phyloP scores from a whole-genome alignment of 1,139 yeast species.

The Meyerozyma sp. region DNA sequence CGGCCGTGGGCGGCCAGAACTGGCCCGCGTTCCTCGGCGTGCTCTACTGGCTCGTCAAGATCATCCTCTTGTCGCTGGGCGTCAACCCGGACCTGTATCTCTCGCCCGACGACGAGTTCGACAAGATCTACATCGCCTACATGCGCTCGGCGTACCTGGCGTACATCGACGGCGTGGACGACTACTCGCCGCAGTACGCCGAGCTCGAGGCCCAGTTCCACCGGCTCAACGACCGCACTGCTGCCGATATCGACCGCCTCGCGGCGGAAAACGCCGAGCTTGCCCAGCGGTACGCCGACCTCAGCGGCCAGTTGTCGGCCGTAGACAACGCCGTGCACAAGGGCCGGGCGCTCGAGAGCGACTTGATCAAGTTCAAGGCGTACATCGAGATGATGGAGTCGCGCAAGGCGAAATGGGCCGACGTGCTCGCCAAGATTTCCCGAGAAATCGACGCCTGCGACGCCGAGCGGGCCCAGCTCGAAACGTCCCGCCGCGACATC shows the following conservation, averaged over 20 bases:
- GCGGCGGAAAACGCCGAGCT: slow-evolving; percentile 41
- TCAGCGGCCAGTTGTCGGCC: slow-evolving; percentile 21
- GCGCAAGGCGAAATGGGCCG: slow-evolving; percentile 62
- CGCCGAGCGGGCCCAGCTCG: slow-evolving; percentile 36
- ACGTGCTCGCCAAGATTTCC: slow-evolving; percentile 48
- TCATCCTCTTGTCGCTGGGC: slow-evolving; percentile 37
- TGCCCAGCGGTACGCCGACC: slow-evolving; percentile 18
- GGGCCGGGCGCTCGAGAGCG: slow-evolving; percentile 63
- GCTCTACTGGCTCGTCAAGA: slow-evolving; percentile 70
- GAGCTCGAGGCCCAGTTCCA: slow-evolving; percentile 56
- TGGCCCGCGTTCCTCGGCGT: slow-evolving; percentile 86
- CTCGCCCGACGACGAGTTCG: slow-evolving; percentile 39
- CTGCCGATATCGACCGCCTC: slow-evolving; percentile 33
- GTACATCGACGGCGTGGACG: slow-evolving; percentile 60
- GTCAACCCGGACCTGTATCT: slow-evolving; percentile 32
- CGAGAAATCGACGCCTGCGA: slow-evolving; percentile 49
- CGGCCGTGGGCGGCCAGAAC: slow-evolving; percentile 88
- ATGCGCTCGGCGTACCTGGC: slow-evolving; percentile 63
- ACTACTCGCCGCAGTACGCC: slow-evolving; percentile 47
- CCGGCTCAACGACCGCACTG: slow-evolving; percentile 29
- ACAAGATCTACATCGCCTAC: slow-evolving; percentile 61
- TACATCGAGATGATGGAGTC: slow-evolving; percentile 65
- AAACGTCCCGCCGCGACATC: slow-evolving; percentile 40
- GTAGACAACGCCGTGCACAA: slow-evolving; percentile 49
- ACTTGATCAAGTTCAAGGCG: slow-evolving; percentile 62